These are phyloP conservation scores for Xylaria curta DNA, from an alignment of 495 filamentous ascomycete genomes.

Conservation along the genomic window DNA sequence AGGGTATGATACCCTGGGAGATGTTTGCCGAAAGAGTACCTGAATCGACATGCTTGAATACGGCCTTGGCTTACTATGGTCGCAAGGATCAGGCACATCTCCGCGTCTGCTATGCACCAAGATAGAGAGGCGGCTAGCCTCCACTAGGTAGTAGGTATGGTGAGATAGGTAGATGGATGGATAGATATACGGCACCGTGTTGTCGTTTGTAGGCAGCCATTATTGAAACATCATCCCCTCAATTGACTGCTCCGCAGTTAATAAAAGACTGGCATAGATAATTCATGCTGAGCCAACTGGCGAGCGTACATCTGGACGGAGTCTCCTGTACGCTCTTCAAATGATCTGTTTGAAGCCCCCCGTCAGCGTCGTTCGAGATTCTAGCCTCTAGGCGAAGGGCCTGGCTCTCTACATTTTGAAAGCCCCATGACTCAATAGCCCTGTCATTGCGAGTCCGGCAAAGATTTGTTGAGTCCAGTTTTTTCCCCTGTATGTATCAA, in stretches of 20 bases:
- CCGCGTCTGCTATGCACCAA: background rate
- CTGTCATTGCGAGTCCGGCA: background rate
- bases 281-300: background rate
- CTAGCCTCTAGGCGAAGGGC: background rate
- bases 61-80: conserved; percentile 21
- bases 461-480: background rate
- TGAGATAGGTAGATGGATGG: background rate
- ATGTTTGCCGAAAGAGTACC: conserved; percentile 13
- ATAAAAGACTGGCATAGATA: conserved; percentile 15
- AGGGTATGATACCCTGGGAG: conserved; percentile 11
- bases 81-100: conserved; percentile 6
- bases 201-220: conserved; percentile 1
- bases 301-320: background rate
- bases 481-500: background rate
- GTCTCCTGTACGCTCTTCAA: background rate
- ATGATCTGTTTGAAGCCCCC: conserved; percentile 3
- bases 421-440: background rate
- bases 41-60: conserved; percentile 5
- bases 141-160: background rate
- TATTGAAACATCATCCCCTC: background rate
- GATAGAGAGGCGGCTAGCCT: conserved; percentile 1
- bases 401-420: background rate
- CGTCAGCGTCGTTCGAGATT: background rate
- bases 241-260: background rate
- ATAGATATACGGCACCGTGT: background rate